phyloP scores from a whole-genome alignment of 352 stramenopile species.

The Peronospora tabacina region DNA sequence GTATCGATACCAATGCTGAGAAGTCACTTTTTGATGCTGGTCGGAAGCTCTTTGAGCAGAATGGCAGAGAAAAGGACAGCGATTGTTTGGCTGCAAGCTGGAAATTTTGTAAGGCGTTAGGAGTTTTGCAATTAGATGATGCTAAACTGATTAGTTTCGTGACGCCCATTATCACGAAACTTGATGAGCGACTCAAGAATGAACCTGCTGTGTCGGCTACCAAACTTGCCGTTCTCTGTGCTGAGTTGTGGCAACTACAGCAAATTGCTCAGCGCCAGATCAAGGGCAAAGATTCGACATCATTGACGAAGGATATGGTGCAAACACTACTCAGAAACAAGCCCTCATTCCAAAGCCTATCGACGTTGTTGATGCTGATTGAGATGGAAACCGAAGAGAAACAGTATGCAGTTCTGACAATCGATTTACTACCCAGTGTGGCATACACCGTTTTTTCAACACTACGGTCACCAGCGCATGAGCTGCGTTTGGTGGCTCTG shows the following conservation, averaged over 20 bases:
- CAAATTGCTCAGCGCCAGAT: conserved; percentile 42
- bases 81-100: conserved; percentile 47
- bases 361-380: conserved; percentile 49
- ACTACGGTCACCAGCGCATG: conserved; percentile 58
- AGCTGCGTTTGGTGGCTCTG: conserved; percentile 58
- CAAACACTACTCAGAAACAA: conserved; percentile 36
- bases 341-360: conserved; percentile 50
- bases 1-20: conserved; percentile 21
- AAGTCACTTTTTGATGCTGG: conserved; percentile 30
- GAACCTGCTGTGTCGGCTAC: not conserved
- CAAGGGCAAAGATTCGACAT: conserved; percentile 4
- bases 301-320: conserved; percentile 29
- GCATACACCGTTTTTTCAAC: conserved; percentile 42
- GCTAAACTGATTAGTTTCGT: conserved; percentile 39
- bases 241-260: conserved; percentile 64
- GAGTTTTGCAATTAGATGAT: conserved; percentile 38
- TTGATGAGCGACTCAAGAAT: conserved; percentile 23
- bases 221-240: conserved; percentile 32
- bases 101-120: conserved; percentile 60
- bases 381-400: conserved; percentile 49
- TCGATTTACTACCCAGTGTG: conserved; percentile 27
- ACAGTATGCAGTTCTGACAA: conserved; percentile 39
- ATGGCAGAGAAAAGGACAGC: conserved; percentile 1
- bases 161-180: conserved; percentile 29
- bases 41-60: conserved; percentile 19